phyloP scores from a whole-genome alignment of 225 moss, liverwort and hornwort species.

The Climacium dendroides region DNA sequence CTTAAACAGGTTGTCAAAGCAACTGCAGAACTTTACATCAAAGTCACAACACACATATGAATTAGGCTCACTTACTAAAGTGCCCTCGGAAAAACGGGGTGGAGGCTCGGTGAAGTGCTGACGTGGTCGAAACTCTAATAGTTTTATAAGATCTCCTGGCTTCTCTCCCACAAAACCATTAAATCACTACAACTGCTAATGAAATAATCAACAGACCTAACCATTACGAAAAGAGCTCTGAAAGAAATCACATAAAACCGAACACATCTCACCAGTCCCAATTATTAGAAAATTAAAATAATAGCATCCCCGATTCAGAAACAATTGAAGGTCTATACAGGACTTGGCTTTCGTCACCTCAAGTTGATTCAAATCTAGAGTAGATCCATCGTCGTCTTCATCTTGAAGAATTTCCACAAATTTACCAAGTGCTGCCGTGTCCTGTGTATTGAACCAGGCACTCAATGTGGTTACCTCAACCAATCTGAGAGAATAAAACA shows the following conservation, averaged over 20 bases:
- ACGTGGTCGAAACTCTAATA: constrained; percentile 13
- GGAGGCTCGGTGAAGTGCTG: constrained; percentile 78
- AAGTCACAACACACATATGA: neutral
- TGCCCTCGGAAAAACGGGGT: constrained; percentile 78
- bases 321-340: neutral
- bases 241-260: neutral
- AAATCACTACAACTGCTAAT: neutral
- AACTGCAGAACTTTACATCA: neutral
- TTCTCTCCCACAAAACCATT: constrained; percentile 3
- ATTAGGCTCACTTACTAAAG: constrained; percentile 48
- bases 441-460: constrained; percentile 29
- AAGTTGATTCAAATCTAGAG: constrained; percentile 13
- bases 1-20: neutral
- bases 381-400: neutral
- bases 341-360: constrained; percentile 23
- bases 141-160: constrained; percentile 6
- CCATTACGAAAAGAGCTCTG: neutral
- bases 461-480: neutral
- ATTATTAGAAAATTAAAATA: neutral
- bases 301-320: neutral
- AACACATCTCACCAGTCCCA: neutral
- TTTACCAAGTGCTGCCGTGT: constrained; percentile 46
- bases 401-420: constrained; percentile 21
- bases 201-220: neutral
- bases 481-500: neutral